Conservation (phyloP, 2,329 filamentous ascomycete species). For the Clarireedia paspali region DNA sequence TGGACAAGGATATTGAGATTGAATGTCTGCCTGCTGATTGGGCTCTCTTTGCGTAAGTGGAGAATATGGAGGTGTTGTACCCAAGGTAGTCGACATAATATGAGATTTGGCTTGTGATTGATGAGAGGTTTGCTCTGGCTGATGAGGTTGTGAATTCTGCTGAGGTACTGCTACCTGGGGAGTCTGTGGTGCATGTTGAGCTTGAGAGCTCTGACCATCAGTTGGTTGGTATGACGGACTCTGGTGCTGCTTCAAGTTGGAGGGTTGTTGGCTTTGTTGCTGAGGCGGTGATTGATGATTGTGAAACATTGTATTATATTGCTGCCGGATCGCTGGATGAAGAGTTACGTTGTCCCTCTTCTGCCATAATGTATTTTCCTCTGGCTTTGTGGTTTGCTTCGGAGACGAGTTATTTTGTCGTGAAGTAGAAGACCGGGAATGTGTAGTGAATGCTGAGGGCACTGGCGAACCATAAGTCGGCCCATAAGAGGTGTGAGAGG, state of each 20-base stretch:
- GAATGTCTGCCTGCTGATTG: not conserved
- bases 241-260: not conserved
- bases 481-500: not conserved
- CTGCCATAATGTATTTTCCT: conserved; percentile 15
- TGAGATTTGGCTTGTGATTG: not conserved
- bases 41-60: not conserved
- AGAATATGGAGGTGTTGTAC: conserved; percentile 7
- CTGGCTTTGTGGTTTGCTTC: conserved; percentile 6
- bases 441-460: not conserved
- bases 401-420: conserved; percentile 11
- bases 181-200: not conserved
- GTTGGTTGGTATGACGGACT: not conserved
- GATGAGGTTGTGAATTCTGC: not conserved
- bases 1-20: conserved; percentile 3
- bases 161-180: not conserved
- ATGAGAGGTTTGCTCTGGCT: not conserved
- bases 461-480: conserved; percentile 5
- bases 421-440: conserved; percentile 7
- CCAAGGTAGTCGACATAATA: not conserved
- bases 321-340: conserved; percentile 34
- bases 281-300: conserved; percentile 11
- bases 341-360: conserved; percentile 22
- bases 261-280: not conserved
- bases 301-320: conserved; percentile 23
- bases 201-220: not conserved